Percentiles rank a stretch among this genome's conserved stretches.
These are phyloP conservation scores for Oxyria digyna DNA, from an alignment of 148 eudicot species.

Conservation along the genomic window DNA sequence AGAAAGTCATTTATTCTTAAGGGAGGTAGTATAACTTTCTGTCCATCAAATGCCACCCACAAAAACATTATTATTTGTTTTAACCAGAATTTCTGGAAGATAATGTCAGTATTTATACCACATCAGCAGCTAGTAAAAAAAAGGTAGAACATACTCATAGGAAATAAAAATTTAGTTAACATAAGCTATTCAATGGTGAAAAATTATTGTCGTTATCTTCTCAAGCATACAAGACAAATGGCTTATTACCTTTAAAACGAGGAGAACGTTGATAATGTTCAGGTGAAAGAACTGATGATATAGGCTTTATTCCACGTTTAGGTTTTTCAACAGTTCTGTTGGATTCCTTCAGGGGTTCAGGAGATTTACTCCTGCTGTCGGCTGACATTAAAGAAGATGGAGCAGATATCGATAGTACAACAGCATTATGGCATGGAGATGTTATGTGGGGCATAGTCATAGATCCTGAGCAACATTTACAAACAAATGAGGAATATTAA, in stretches of 20 bases:
- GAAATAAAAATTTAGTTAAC: background rate
- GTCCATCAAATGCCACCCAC: background rate
- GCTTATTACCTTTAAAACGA: slow-evolving; percentile 18
- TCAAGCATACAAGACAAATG: background rate
- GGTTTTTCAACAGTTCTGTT: slow-evolving; percentile 28
- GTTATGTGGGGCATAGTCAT: slow-evolving; percentile 13
- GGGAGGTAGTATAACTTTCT: no score
- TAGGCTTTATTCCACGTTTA: slow-evolving; percentile 18
- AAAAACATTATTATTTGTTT: background rate
- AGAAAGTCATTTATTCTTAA: no score
- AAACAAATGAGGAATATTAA: background rate
- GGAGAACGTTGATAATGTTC: slow-evolving; percentile 55
- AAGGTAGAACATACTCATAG: background rate
- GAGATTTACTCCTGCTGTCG: slow-evolving; percentile 41
- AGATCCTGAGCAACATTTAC: slow-evolving; percentile 24
- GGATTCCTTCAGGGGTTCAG: slow-evolving; percentile 26
- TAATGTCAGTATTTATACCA: background rate
- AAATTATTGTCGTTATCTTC: background rate
- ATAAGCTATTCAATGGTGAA: background rate
- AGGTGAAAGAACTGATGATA: slow-evolving; percentile 31
- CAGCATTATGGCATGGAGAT: slow-evolving; percentile 34
- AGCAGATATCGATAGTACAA: slow-evolving; percentile 52
- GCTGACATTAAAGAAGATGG: slow-evolving; percentile 54
- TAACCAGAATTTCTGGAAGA: background rate
- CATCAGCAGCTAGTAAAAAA: background rate